Conservation (phyloP, 139 green algal species). For the Closterium sp. region DNA sequence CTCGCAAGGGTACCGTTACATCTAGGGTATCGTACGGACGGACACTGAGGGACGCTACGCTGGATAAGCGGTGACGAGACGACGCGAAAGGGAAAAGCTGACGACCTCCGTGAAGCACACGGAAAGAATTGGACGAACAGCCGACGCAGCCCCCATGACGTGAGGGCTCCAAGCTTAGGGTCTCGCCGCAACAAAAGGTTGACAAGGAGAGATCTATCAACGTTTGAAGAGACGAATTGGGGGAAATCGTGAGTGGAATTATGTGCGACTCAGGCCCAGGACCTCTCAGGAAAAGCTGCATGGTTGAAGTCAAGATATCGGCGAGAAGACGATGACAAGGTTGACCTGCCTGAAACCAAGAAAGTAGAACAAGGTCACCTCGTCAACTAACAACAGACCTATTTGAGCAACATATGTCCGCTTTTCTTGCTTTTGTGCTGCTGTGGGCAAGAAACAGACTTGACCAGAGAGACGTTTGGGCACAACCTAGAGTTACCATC, state of each 20-base stretch:
- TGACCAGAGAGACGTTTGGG: too few species aligned
- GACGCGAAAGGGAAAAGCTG: constrained; percentile 2
- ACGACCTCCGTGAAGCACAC: neutral
- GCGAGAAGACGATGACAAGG: neutral
- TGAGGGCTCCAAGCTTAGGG: neutral
- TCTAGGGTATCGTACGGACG: neutral
- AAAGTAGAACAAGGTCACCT: neutral
- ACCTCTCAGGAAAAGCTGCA: neutral
- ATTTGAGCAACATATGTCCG: too few species aligned
- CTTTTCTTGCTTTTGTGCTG: too few species aligned
- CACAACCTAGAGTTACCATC: neutral
- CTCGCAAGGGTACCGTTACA: neutral
- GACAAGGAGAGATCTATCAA: neutral
- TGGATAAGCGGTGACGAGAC: neutral
- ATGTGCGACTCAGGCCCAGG: neutral
- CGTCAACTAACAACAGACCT: too few species aligned
- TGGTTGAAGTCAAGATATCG: neutral
- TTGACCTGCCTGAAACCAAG: neutral
- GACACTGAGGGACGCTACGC: neutral
- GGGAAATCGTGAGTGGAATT: neutral
- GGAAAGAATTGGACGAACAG: neutral
- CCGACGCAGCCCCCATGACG: neutral
- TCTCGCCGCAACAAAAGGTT: neutral
- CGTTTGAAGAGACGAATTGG: neutral
- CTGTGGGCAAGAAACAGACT: neutral